A percentile compares a stretch with the other conserved stretches of the same genome.
Conservation (phyloP, 2,329 filamentous ascomycete genomes). For the Stachybotrys echinatus region DNA sequence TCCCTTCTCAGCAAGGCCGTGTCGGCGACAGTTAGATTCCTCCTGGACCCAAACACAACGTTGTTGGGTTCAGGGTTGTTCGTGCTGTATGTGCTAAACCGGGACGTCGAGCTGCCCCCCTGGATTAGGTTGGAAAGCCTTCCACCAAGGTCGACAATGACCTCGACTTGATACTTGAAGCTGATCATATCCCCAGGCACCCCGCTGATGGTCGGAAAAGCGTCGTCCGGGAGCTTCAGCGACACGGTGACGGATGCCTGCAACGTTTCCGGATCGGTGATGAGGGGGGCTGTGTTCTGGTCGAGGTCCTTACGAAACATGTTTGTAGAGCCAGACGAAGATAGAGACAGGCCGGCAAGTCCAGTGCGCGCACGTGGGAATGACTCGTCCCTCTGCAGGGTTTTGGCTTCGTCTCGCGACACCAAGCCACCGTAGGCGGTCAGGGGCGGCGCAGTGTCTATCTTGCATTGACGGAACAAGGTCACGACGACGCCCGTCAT, state of each 20-base stretch:
- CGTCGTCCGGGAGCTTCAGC: slow-evolving; percentile 81
- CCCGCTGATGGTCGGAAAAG: slow-evolving; percentile 84
- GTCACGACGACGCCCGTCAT: slow-evolving; percentile 91
- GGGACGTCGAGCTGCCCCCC: slow-evolving; percentile 49
- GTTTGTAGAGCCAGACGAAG: slow-evolving; percentile 79
- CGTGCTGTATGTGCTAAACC: slow-evolving; percentile 28
- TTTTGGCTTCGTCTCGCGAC: slow-evolving; percentile 60
- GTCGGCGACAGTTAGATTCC: slow-evolving; percentile 67
- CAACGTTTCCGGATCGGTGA: slow-evolving; percentile 76
- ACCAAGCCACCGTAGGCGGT: slow-evolving; percentile 44
- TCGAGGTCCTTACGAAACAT: slow-evolving; percentile 94
- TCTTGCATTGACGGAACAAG: slow-evolving; percentile 82
- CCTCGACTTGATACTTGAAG: slow-evolving; percentile 91
- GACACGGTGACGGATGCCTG: slow-evolving; percentile 76
- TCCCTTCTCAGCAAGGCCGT: slow-evolving; percentile 82
- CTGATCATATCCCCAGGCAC: slow-evolving; percentile 92
- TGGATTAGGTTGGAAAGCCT: slow-evolving; percentile 72
- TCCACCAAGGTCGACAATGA: slow-evolving; percentile 86
- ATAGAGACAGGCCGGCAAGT: slow-evolving; percentile 78
- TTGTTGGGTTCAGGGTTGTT: slow-evolving; percentile 17
- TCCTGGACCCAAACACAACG: slow-evolving; percentile 22
- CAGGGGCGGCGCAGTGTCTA: slow-evolving; percentile 65
- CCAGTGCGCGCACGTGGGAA: slow-evolving; percentile 85
- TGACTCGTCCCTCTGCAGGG: slow-evolving; percentile 72
- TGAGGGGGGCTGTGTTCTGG: slow-evolving; percentile 81